Evolutionary conservation across 495 filamentous ascomycete genomes (phyloP).

Genomic region (Margaritispora aquatica): DNA sequence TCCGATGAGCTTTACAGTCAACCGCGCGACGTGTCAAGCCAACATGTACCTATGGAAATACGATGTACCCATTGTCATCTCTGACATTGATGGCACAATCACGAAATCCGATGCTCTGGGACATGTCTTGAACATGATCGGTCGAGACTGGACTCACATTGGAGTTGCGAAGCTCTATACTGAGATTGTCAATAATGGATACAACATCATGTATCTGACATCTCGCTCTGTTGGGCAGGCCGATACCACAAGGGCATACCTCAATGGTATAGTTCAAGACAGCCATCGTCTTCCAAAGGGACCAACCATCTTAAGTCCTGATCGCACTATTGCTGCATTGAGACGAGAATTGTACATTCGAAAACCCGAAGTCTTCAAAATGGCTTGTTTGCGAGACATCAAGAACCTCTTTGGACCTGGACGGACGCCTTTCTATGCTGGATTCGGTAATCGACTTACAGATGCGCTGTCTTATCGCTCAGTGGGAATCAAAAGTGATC

Average conservation of each 20-base stretch:
- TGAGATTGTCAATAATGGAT: slow-evolving; percentile 92
- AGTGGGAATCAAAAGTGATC: slow-evolving; percentile 85
- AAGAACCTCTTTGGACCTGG: slow-evolving; percentile 76
- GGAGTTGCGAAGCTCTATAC: slow-evolving; percentile 96
- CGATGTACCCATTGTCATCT: slow-evolving; percentile 89
- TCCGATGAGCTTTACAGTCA: slow-evolving; percentile 92
- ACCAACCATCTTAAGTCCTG: slow-evolving; percentile 89
- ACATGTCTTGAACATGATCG: slow-evolving; percentile 97
- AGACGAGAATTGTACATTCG: slow-evolving; percentile 90
- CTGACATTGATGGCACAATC: slow-evolving; percentile 98
- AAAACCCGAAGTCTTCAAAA: slow-evolving; percentile 98
- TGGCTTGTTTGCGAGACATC: slow-evolving; percentile 95
- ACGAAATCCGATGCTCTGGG: slow-evolving; percentile 97
- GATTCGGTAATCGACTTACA: slow-evolving; percentile 94
- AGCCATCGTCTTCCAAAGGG: slow-evolving; percentile 80
- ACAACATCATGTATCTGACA: slow-evolving; percentile 98
- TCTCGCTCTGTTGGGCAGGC: slow-evolving; percentile 90
- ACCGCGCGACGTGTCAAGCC: slow-evolving; percentile 83
- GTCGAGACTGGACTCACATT: slow-evolving; percentile 94
- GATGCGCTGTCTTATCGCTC: slow-evolving; percentile 94
- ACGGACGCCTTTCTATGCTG: slow-evolving; percentile 85
- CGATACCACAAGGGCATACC: slow-evolving; percentile 84
- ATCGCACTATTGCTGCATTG: slow-evolving; percentile 93
- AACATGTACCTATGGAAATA: slow-evolving; percentile 91
- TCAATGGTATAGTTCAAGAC: slow-evolving; percentile 85